A percentile compares a stretch with the other conserved stretches of the same genome.
phyloP scores from a whole-genome alignment of 257 asterid species.

The Solanum rostratum region DNA sequence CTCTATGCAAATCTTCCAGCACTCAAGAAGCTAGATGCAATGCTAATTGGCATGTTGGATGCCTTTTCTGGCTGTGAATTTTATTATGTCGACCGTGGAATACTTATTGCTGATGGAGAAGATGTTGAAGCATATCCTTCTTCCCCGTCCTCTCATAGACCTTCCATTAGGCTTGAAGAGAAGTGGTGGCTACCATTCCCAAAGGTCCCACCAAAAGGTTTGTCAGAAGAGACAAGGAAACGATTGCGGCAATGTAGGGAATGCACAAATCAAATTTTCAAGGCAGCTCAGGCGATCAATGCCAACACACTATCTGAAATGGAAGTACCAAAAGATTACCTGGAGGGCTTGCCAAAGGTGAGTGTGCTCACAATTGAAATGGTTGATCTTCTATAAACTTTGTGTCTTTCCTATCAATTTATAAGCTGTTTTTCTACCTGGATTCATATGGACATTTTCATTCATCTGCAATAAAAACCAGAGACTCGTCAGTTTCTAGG shows the following conservation, averaged over 20 bases:
- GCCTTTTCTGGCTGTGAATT: conserved; percentile 66
- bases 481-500: neutral
- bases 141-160: conserved; percentile 34
- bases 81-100: conserved; percentile 62
- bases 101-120: conserved; percentile 44
- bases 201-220: conserved; percentile 62
- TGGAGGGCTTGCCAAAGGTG: conserved; percentile 84
- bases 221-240: conserved; percentile 53
- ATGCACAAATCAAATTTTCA: conserved; percentile 70
- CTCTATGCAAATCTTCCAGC: conserved; percentile 73
- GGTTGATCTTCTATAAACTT: neutral
- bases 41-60: conserved; percentile 64
- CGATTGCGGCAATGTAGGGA: conserved; percentile 63
- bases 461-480: neutral
- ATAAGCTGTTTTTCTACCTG: neutral
- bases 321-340: conserved; percentile 68
- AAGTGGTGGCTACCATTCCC: conserved; percentile 97
- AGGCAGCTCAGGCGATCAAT: conserved; percentile 79
- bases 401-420: neutral
- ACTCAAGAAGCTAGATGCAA: conserved; percentile 69
- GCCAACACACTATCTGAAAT: conserved; percentile 56
- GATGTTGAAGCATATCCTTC: conserved; percentile 23
- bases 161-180: conserved; percentile 60
- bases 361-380: neutral
- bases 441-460: neutral